Conservation (phyloP, 2,329 filamentous ascomycete species). For the Penicillium sp. region DNA sequence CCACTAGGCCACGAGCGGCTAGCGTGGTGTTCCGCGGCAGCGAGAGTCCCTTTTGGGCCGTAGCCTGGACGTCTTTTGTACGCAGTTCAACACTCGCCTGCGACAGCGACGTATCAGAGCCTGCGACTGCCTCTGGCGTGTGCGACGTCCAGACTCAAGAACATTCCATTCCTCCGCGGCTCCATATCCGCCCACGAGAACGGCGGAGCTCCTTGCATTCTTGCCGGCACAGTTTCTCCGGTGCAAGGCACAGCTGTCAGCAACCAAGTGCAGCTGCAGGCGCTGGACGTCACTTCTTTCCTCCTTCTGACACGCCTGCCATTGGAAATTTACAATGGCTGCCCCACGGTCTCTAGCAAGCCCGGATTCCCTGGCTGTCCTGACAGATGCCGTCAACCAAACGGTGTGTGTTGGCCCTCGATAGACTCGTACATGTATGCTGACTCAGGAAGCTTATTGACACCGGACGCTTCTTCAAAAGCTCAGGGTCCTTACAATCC, state of each 20-base stretch:
- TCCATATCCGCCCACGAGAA: background rate
- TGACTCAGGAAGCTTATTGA: constrained; percentile 33
- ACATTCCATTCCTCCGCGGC: background rate
- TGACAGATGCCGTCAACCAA: constrained; percentile 35
- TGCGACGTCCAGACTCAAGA: background rate
- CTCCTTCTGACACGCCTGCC: background rate
- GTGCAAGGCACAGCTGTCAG: background rate
- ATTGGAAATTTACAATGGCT: background rate
- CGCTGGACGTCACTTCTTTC: background rate
- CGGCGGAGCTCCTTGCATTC: constrained; percentile 3
- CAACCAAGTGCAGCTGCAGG: background rate
- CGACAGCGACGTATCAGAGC: background rate
- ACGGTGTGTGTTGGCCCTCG: constrained; percentile 25
- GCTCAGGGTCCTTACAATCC: constrained; percentile 31
- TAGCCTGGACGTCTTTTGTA: background rate
- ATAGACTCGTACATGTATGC: constrained; percentile 6
- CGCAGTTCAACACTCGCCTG: no score
- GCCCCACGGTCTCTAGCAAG: constrained; percentile 17
- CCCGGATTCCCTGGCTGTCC: constrained; percentile 32
- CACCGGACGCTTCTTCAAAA: constrained; percentile 39
- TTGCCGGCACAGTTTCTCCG: background rate
- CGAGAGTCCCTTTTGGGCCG: no score
- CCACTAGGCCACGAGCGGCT: constrained; percentile 18
- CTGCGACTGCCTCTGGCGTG: background rate
- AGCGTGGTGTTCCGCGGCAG: background rate